Percentiles rank a stretch among this genome's conserved stretches.
Conservation (phyloP, 768 basidiomycete genomes). For the Suillus sp. region DNA sequence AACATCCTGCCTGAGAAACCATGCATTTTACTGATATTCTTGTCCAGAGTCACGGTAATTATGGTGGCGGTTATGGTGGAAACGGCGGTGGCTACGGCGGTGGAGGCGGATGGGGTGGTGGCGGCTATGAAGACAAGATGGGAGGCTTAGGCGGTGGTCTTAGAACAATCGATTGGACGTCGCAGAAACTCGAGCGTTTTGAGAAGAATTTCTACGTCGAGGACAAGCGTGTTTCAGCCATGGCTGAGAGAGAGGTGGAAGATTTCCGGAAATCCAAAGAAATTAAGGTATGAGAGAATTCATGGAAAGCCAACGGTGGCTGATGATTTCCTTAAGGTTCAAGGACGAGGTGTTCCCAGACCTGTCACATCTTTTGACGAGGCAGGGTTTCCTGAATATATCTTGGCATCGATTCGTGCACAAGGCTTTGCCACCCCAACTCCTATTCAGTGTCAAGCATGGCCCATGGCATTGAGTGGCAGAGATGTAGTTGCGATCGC, state of each 20-base stretch:
- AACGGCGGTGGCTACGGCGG: conserved; percentile 35
- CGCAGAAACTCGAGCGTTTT: conserved; percentile 74
- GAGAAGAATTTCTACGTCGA: conserved; percentile 99
- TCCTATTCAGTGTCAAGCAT: conserved; percentile 97
- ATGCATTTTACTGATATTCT: conserved; percentile 9
- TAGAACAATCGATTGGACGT: conserved; percentile 82
- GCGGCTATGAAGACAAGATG: conserved; percentile 66
- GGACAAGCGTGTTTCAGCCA: conserved; percentile 78
- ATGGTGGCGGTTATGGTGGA: conserved; percentile 37
- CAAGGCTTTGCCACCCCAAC: conserved; percentile 92
- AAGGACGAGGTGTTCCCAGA: conserved; percentile 85
- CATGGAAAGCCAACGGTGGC: not conserved
- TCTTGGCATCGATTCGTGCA: conserved; percentile 89
- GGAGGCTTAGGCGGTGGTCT: conserved; percentile 79
- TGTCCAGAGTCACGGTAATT: conserved; percentile 35
- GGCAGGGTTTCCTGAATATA: conserved; percentile 94
- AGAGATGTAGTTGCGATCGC: conserved; percentile 96
- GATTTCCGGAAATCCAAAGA: conserved; percentile 84
- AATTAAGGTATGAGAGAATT: conserved; percentile 65
- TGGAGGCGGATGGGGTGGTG: conserved; percentile 37
- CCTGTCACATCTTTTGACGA: conserved; percentile 94
- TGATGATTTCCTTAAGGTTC: conserved; percentile 54
- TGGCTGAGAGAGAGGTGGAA: conserved; percentile 83
- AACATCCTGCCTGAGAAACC: not conserved
- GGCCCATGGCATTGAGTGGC: conserved; percentile 98